Percentiles rank a stretch among this genome's conserved stretches.
Conservation (phyloP, 2,329 filamentous ascomycete genomes). For the Colletotrichum sp. region DNA sequence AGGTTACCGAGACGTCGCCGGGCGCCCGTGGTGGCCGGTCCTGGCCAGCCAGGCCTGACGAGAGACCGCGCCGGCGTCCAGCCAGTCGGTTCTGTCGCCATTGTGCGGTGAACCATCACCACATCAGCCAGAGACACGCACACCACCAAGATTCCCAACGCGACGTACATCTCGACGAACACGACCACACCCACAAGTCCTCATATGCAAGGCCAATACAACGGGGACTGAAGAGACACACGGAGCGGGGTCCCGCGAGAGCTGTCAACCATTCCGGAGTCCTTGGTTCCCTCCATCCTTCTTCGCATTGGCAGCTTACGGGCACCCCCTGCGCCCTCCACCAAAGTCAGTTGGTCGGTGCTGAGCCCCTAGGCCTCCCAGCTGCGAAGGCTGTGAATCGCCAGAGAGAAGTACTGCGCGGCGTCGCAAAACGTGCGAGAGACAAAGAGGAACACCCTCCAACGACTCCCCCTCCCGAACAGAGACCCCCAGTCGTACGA, state of each 20-base stretch:
- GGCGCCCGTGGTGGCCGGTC: not conserved
- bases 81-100: not conserved
- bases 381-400: not conserved
- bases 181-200: not conserved
- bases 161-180: not conserved
- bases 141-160: not conserved
- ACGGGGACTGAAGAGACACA: not conserved
- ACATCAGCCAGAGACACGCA: not conserved
- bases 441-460: not conserved
- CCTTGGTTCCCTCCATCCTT: slow-evolving; percentile 15
- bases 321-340: slow-evolving; percentile 1
- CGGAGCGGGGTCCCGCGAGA: not conserved
- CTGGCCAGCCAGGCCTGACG: not conserved
- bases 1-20: not conserved
- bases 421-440: not conserved
- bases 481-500: not conserved
- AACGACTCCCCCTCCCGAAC: not conserved
- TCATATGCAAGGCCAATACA: not conserved
- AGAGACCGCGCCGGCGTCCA: not conserved
- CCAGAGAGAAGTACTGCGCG: not conserved
- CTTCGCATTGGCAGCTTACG: slow-evolving; percentile 10
- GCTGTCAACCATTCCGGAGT: not conserved
- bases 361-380: not conserved
- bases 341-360: not conserved
- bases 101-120: not conserved